Evolutionary conservation across 2,329 filamentous ascomycete species (phyloP), one percentile per base, ranked within the genome.

Genomic region (Microdochium trichocladiopsis): DNA sequence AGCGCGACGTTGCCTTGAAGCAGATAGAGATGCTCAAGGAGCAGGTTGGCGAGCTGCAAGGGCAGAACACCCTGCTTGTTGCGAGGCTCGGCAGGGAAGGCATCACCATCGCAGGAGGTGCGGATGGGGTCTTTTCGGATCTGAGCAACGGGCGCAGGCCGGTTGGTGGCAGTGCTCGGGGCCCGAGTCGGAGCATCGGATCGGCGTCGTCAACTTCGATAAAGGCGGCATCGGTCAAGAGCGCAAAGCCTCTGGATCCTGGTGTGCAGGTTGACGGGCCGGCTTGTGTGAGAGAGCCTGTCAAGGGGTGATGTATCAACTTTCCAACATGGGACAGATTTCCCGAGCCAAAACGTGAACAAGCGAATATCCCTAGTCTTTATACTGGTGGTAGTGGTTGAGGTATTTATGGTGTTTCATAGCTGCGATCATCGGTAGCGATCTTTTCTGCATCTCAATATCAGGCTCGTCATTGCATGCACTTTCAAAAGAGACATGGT

Each of bases 21-120:
- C 74, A 84, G 66, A 69, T 77, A 22, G 75, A 82, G 51, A 69
- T 82, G 23, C 67, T 85, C n/a, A 74, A 72, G 54, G 67, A 66
- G 12, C 76, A 80, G 60, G 73, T 83, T 1, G 78, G 80, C 6
- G 75, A 81, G 59, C 64, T 85, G 47, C 82, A 85, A 69, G 67
- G 70, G 1, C 76, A 84, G 66, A 84, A 84, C 58, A 84, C 81
- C 2, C 71, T 71, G 68, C 69, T 85, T 2, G 79, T 78, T 1
- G 79, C 78, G 8, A 72, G 69, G 56, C 58, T 84, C 48, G 80
- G 80, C n/a, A 74, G 64, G 56, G 52, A 73, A 52, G 70, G 69
- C 1, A 52, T 64, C 37, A 47, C 43, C 4, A 25, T 54, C 12
- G 53, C 36, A 6, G 36, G 36, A 18, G n/a, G 11, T 8, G 18